phyloP scores from a whole-genome alignment of 257 asterid genomes.

The Solanum sitiens region DNA sequence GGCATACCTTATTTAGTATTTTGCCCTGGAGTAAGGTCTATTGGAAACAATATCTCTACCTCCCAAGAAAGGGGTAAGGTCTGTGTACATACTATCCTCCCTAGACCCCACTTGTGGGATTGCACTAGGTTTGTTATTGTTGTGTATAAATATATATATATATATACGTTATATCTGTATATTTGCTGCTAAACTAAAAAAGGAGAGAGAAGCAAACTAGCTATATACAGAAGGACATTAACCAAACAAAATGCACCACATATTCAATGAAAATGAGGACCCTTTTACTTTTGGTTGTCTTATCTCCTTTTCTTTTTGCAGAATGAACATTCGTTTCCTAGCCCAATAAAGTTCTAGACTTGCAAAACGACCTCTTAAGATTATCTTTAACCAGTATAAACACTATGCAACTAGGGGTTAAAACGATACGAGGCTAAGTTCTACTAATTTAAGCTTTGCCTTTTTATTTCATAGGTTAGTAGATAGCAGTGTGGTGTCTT shows the following conservation, averaged over 20 bases:
- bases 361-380: not conserved
- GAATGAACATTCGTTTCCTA: not conserved
- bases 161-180: not conserved
- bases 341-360: not conserved
- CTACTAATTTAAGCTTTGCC: not conserved
- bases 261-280: not conserved
- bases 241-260: not conserved
- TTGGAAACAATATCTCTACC: not conserved
- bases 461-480: not conserved
- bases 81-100: not conserved
- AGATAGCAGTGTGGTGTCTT: not conserved
- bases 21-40: not conserved
- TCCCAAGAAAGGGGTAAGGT: not conserved
- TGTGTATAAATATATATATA: not conserved
- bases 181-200: not conserved
- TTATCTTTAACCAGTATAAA: not conserved
- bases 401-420: not conserved
- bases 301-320: not conserved
- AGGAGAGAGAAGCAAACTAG: not conserved
- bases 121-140: not conserved
- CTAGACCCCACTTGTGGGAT: not conserved
- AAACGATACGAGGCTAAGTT: not conserved
- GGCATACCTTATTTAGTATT: not conserved
- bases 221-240: not conserved
- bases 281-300: not conserved